Percentiles rank a stretch among this genome's conserved stretches.
Evolutionary conservation across 1,284 basidiomycete genomes (phyloP).

Genomic region (Pterulicium gracile): DNA sequence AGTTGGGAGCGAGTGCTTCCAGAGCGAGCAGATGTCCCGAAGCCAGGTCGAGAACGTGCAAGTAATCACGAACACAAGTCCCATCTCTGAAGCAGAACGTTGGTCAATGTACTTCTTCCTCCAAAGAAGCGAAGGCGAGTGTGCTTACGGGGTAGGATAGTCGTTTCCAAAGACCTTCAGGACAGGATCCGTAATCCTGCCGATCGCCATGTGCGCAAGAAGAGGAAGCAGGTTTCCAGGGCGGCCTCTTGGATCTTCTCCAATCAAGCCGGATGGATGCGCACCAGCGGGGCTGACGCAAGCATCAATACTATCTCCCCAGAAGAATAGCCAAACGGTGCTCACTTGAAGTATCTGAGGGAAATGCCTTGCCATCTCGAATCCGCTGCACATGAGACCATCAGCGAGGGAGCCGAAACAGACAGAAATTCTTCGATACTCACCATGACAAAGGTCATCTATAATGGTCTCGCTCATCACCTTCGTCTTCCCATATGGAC

Average conservation of each 20-base stretch:
- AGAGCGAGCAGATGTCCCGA: slow-evolving; percentile 89
- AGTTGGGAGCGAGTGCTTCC: slow-evolving; percentile 67
- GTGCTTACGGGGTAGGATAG: slow-evolving; percentile 89
- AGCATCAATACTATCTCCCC: too few species aligned
- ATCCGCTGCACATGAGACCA: slow-evolving; percentile 37
- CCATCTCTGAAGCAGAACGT: slow-evolving; percentile 61
- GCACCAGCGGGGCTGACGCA: slow-evolving; percentile 88
- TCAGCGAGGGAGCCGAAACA: background rate
- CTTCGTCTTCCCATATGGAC: slow-evolving; percentile 94
- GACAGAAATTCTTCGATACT: slow-evolving; percentile 15
- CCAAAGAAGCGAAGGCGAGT: too few species aligned
- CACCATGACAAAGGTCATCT: slow-evolving; percentile 79
- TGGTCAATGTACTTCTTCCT: too few species aligned
- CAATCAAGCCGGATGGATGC: slow-evolving; percentile 91
- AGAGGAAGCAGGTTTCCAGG: slow-evolving; percentile 94
- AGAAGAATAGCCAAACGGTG: slow-evolving; percentile 11
- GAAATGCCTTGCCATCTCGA: slow-evolving; percentile 72
- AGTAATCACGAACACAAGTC: slow-evolving; percentile 95
- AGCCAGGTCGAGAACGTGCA: slow-evolving; percentile 95
- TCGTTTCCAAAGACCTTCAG: slow-evolving; percentile 97
- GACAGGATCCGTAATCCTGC: slow-evolving; percentile 71
- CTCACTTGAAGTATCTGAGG: slow-evolving; percentile 95
- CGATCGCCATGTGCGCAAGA: slow-evolving; percentile 92
- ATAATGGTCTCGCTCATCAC: slow-evolving; percentile 90
- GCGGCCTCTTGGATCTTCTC: slow-evolving; percentile 91